phyloP scores from a whole-genome alignment of 345 rosid genomes.

The Cochlearia excelsa region DNA sequence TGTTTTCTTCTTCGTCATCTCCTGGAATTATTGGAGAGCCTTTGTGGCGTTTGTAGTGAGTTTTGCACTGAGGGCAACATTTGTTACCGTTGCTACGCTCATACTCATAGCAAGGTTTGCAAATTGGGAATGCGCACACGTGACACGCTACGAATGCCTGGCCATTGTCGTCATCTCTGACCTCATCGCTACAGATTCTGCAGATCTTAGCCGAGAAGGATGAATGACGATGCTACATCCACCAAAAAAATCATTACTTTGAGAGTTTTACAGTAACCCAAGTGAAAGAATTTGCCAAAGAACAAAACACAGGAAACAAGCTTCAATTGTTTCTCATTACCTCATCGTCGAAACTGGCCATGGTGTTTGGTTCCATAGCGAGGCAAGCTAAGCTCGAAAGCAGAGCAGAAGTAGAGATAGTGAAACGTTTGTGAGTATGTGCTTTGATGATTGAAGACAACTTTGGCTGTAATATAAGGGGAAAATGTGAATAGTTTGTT shows the following conservation, averaged over 20 bases:
- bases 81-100: constrained; percentile 88
- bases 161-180: constrained; percentile 58
- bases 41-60: constrained; percentile 85
- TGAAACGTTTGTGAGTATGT: constrained; percentile 24
- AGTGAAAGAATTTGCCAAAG: neutral
- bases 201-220: constrained; percentile 49
- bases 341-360: constrained; percentile 56
- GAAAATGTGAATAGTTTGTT: neutral
- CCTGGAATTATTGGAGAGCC: constrained; percentile 74
- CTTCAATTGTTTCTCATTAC: constrained; percentile 22
- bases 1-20: constrained; percentile 58
- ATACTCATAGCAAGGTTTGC: constrained; percentile 84
- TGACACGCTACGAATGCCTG: constrained; percentile 66
- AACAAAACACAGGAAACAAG: constrained; percentile 21
- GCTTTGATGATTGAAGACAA: constrained; percentile 28
- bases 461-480: constrained; percentile 20
- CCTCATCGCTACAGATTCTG: constrained; percentile 76
- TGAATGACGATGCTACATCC: constrained; percentile 44
- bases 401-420: constrained; percentile 10
- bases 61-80: constrained; percentile 87
- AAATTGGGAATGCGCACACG: constrained; percentile 79
- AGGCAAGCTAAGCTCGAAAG: constrained; percentile 18
- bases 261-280: neutral
- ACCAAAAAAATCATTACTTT: neutral
- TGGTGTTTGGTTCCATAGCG: constrained; percentile 50